A percentile compares a stretch with the other conserved stretches of the same genome.
Conservation (phyloP, 2,329 filamentous ascomycete genomes). For the Penicillium freii region DNA sequence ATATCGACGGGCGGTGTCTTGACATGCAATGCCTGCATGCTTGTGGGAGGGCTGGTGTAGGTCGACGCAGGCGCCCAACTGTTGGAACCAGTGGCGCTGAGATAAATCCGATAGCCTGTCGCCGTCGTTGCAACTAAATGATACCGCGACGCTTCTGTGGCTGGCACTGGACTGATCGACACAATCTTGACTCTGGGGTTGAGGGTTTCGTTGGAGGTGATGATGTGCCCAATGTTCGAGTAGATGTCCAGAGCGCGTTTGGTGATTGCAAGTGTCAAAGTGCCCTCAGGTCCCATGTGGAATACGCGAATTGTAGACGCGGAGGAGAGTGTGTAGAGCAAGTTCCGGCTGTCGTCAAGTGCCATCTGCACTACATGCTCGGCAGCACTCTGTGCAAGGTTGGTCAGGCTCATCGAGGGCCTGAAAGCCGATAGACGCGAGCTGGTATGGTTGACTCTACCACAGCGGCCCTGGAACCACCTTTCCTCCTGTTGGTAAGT, state of each 20-base stretch:
- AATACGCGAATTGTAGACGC: slow-evolving; percentile 88
- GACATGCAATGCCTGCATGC: slow-evolving; percentile 97
- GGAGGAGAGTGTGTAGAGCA: slow-evolving; percentile 88
- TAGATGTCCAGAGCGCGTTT: slow-evolving; percentile 55
- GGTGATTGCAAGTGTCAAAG: slow-evolving; percentile 55
- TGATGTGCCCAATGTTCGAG: slow-evolving; percentile 80
- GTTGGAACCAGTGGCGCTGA: slow-evolving; percentile 81
- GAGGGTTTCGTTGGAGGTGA: slow-evolving; percentile 65
- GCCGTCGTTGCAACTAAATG: slow-evolving; percentile 88
- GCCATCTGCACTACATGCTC: slow-evolving; percentile 76
- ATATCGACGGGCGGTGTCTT: slow-evolving; percentile 73
- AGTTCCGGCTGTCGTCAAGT: slow-evolving; percentile 80
- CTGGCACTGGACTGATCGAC: slow-evolving; percentile 81
- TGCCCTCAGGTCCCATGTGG: slow-evolving; percentile 67
- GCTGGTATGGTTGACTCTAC: slow-evolving; percentile 84
- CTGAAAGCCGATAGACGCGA: slow-evolving; percentile 64
- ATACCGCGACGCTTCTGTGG: slow-evolving; percentile 76
- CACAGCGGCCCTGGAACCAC: slow-evolving; percentile 88
- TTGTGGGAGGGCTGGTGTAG: slow-evolving; percentile 71
- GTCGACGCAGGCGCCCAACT: slow-evolving; percentile 54
- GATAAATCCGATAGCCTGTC: slow-evolving; percentile 85
- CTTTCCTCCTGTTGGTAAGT: slow-evolving; percentile 96
- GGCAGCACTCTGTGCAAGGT: slow-evolving; percentile 37
- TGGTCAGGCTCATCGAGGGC: slow-evolving; percentile 43
- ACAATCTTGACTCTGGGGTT: slow-evolving; percentile 73